phyloP scores from a whole-genome alignment of 192 early-diverging fungal genomes.

The Funneliformis geosporum region DNA sequence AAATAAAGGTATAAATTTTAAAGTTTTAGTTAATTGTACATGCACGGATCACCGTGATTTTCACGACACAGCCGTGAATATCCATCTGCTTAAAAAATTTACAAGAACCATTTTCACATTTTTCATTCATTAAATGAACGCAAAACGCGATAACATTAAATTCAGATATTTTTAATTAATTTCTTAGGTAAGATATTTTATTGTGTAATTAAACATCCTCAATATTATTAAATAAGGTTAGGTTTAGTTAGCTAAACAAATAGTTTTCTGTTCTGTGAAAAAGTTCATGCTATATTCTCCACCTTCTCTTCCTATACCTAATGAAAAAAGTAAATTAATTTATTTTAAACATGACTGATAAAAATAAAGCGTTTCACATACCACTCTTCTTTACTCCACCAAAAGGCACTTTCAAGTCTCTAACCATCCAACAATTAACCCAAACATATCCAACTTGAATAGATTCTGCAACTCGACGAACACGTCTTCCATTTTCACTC shows the following conservation, averaged over 20 bases:
- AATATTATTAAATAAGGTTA: no score
- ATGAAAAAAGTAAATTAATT: slow-evolving; percentile 21
- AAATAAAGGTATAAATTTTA: no score
- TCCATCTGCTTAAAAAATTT: no score
- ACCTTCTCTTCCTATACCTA: slow-evolving; percentile 66
- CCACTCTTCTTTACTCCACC: slow-evolving; percentile 71
- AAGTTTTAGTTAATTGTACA: no score
- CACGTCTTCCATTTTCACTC: slow-evolving; percentile 63
- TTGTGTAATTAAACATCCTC: no score
- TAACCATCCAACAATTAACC: slow-evolving; percentile 78
- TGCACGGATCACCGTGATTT: no score
- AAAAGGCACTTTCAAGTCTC: slow-evolving; percentile 78
- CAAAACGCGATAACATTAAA: no score
- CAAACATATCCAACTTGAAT: slow-evolving; percentile 73
- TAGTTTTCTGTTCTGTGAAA: slow-evolving; percentile 62
- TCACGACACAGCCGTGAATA: no score
- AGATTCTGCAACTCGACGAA: slow-evolving; percentile 58
- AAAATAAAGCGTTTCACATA: background rate
- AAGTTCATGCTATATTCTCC: slow-evolving; percentile 65
- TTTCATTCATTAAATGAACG: no score
- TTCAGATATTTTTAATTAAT: no score
- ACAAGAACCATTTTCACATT: no score
- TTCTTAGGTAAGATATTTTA: no score
- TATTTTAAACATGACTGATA: background rate
- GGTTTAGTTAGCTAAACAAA: slow-evolving; percentile 46